Percentiles rank a stretch among this genome's conserved stretches.
Evolutionary conservation across 2,329 filamentous ascomycete genomes (phyloP).

Genomic region (Thermochaetoides dissita): DNA sequence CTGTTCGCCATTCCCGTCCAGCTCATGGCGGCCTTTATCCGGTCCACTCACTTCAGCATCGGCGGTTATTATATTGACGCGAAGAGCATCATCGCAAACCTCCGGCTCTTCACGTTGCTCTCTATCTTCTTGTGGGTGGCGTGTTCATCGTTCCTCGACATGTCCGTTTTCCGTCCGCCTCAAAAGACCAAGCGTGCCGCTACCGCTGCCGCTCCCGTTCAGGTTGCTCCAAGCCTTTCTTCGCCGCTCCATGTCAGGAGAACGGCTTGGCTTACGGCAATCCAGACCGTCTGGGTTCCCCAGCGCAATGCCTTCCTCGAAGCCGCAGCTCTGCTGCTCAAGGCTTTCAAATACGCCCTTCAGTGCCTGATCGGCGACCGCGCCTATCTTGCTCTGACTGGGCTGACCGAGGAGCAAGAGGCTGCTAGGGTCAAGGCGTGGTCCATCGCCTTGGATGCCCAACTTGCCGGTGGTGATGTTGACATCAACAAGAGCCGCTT

Average conservation of each 20-base stretch:
- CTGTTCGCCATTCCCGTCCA: slow-evolving; percentile 51
- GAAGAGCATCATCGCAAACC: slow-evolving; percentile 31
- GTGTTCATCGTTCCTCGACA: slow-evolving; percentile 37
- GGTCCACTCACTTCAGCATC: slow-evolving; percentile 35
- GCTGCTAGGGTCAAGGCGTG: slow-evolving; percentile 77
- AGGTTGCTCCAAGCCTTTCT: slow-evolving; percentile 54
- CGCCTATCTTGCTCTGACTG: slow-evolving; percentile 65
- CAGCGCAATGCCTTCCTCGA: slow-evolving; percentile 77
- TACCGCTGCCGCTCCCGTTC: slow-evolving; percentile 26
- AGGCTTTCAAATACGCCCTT: slow-evolving; percentile 68
- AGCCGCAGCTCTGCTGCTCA: slow-evolving; percentile 63
- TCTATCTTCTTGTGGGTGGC: slow-evolving; percentile 41
- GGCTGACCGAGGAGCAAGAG: slow-evolving; percentile 73
- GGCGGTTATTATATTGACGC: slow-evolving; percentile 38
- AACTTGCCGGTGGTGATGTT: slow-evolving; percentile 77
- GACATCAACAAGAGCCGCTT: slow-evolving; percentile 81
- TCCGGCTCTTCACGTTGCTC: slow-evolving; percentile 41
- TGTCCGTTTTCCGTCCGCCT: slow-evolving; percentile 33
- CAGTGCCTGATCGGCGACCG: slow-evolving; percentile 65
- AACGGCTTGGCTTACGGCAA: slow-evolving; percentile 83
- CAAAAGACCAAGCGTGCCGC: slow-evolving; percentile 23
- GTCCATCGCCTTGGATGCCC: slow-evolving; percentile 85
- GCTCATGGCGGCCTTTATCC: slow-evolving; percentile 35
- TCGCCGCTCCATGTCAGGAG: slow-evolving; percentile 75
- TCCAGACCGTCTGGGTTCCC: slow-evolving; percentile 86